Base-by-base conservation (phyloP, 2,329 filamentous ascomycete species). In the Exserohilum rostratum region DNA sequence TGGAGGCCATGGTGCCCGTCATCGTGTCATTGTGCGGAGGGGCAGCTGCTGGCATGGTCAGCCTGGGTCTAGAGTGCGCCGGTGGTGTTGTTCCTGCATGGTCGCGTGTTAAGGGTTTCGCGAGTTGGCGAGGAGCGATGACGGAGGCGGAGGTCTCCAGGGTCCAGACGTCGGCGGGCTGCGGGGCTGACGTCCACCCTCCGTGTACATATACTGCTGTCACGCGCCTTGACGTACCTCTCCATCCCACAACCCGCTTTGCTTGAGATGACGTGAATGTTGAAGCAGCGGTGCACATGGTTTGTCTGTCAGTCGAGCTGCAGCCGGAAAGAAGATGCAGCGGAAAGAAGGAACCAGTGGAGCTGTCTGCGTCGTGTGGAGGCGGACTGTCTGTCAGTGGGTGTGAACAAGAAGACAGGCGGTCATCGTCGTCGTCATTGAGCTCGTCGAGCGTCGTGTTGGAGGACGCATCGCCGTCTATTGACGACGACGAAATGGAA, bases 251-350 rank as follows among this genome's bases (percentile, higher is more conserved):
- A 17, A 45, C 54, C 30, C 50, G 44, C 37, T 25, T 47, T 46
- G 39, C 58, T 46, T 71, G 63, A 48, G 63, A 60, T 49, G 65
- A 67, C 5, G 69, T 68, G 17, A 72, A 60, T 25, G 68, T 62
- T n/a, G 53, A 57, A 31, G 69, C 64, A 46, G 60, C 66, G 43
- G 65, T 67, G 51, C 64, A 70, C 71, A 75, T 74, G 45, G 30
- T 30, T 33, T 3, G n/a, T 59, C 72, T 54, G 9, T 53, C 64
- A 35, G 59, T 58, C 11, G 62, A 51, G 53, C 62, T 69, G 57
- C 72, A 75, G 38, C 59, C 71, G 11, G 66, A 64, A 22, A 68
- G 45, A 38, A 69, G 65, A 55, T 70, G 65, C 35, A 67, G 50
- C 2, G 63, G 62, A 48, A 68, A 66, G 45, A 65, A 37, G 9